phyloP scores from a whole-genome alignment of 1,284 basidiomycete species.

The Leccinum griseonigrum region DNA sequence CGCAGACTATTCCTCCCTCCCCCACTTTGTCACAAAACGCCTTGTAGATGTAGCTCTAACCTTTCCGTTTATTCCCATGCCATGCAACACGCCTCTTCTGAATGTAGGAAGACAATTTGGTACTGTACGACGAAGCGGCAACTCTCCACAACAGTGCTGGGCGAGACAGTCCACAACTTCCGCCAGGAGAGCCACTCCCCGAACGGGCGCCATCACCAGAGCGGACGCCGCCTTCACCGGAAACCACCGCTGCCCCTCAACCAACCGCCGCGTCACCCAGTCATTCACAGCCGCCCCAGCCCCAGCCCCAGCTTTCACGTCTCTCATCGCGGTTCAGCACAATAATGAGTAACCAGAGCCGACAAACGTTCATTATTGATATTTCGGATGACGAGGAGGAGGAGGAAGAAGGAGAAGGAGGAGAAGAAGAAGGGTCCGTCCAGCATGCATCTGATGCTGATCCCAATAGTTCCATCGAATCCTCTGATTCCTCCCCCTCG shows the following conservation, averaged over 20 bases:
- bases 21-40: conserved; percentile 26
- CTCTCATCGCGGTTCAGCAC: conserved; percentile 29
- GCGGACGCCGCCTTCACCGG: conserved; percentile 7
- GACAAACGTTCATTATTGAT: conserved; percentile 30
- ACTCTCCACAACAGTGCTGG: background rate
- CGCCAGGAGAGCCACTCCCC: conserved; percentile 1
- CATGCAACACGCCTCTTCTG: conserved; percentile 1
- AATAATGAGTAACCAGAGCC: conserved; percentile 20
- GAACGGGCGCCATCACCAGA: background rate
- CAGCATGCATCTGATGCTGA: conserved; percentile 3
- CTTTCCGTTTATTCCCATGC: conserved; percentile 20
- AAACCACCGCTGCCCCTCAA: conserved; percentile 6
- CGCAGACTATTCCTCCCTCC: conserved; percentile 15
- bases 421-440: conserved; percentile 21
- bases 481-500: background rate
- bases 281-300: background rate
- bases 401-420: conserved; percentile 31
- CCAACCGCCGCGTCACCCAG: background rate
- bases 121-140: conserved; percentile 7
- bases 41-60: conserved; percentile 34
- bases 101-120: conserved; percentile 20
- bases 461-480: background rate
- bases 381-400: conserved; percentile 32
- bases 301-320: conserved; percentile 7
- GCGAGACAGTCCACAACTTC: conserved; percentile 1